Evolutionary conservation across 2,329 filamentous ascomycete genomes (phyloP), one percentile per base, ranked within the genome.

Genomic region (Stagonosporopsis rhizophila): DNA sequence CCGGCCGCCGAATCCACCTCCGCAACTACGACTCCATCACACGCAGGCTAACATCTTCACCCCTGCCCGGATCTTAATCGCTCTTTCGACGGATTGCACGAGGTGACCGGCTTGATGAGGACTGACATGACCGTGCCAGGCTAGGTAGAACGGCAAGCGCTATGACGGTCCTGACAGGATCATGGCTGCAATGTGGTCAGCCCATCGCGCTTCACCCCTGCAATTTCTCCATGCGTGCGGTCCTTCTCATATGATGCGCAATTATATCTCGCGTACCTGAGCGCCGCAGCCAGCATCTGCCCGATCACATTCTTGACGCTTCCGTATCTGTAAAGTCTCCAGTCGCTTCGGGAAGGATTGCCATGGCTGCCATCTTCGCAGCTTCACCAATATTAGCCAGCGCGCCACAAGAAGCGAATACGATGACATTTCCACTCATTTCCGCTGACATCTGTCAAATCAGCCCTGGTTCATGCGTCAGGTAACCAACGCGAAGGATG

Each of bases 231-330:
- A 54, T 44, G 47, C 44, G 37, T n/a, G 32, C 44, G 47, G 48
- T 34, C 53, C 55, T 54, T 58, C 40, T 53, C 37, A 58, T 58
- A 59, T 52, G 54, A 59, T 52, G 44, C 25, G 47, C 61, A 54
- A 50, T 53, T 55, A 64, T 60, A 54, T 22, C 38, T 58, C 42
- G 37, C 42, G 40, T 56, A 50, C 44, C 51, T 47, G 55, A 53
- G 38, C 34, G 35, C 37, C 37, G 52, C 20, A 23, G 46, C 55
- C 45, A 56, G 56, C 57, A 60, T 53, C 35, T 61, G 54, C 40
- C 61, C 46, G 30, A 47, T 32, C 28, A 14, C 23, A 9, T 15
- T 0, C 23, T 37, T 20, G 40, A 37, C 41, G 23, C 44, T 51
- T 51, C 38, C 42, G 41, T n/a, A 37, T 42, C 37, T 19, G 45